Evolutionary conservation across 371 early-diverging fungal species (phyloP).

Genomic region (Thermomucor indicae-seudaticae): DNA sequence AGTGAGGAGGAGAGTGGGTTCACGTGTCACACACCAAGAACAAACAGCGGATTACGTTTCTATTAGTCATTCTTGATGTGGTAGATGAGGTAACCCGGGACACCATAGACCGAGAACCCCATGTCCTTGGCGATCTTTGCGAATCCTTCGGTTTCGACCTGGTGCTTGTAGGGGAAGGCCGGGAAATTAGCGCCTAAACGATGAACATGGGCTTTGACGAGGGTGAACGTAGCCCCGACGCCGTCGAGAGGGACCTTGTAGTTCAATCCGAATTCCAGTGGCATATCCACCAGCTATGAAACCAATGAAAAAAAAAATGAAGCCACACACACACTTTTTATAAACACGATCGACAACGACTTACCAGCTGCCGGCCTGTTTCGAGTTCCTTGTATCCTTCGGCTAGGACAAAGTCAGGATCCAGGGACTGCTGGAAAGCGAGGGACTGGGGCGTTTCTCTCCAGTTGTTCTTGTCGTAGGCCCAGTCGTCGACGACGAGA

Average conservation of each 20-base stretch:
- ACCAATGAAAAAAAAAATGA: conserved; percentile 8
- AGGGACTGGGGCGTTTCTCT: conserved; percentile 52
- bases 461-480: conserved; percentile 64
- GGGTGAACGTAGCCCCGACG: conserved; percentile 47
- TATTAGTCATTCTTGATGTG: conserved; percentile 19
- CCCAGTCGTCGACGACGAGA: conserved; percentile 11
- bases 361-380: conserved; percentile 5
- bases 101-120: conserved; percentile 47
- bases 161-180: conserved; percentile 55
- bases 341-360: not conserved
- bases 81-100: conserved; percentile 42
- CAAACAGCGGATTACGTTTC: conserved; percentile 19
- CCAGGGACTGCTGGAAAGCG: conserved; percentile 35
- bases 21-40: not conserved
- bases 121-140: conserved; percentile 69
- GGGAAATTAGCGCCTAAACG: conserved; percentile 69
- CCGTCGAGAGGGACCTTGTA: conserved; percentile 52
- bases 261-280: conserved; percentile 13
- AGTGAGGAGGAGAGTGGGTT: too few relatives aligned
- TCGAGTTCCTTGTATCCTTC: conserved; percentile 22
- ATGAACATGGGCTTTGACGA: conserved; percentile 64
- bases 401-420: conserved; percentile 21
- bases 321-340: too few relatives aligned
- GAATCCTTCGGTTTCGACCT: conserved; percentile 77
- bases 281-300: conserved; percentile 45